phyloP scores from a whole-genome alignment of 176 grass and related monocot species.

The Areca catechu region DNA sequence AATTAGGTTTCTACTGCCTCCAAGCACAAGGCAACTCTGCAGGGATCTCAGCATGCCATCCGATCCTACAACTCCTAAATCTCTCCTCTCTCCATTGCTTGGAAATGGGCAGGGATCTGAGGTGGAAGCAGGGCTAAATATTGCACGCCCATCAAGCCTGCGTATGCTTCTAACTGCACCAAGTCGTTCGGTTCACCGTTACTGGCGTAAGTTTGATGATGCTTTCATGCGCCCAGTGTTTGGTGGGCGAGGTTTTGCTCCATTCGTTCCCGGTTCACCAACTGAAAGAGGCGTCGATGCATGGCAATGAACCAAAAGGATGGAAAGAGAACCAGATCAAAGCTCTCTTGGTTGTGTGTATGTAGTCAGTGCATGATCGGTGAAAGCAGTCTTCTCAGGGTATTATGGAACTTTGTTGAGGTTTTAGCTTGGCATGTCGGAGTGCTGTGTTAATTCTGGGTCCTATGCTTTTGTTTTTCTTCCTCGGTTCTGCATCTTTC shows the following conservation, averaged over 20 bases:
- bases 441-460: no score
- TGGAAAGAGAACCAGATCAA: no score
- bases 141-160: conserved; percentile 30
- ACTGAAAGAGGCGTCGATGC: conserved; percentile 39
- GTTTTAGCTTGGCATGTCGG: no score
- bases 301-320: no score
- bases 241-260: conserved; percentile 67
- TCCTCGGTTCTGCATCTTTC: no score
- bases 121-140: conserved; percentile 4
- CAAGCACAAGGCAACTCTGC: conserved; percentile 15
- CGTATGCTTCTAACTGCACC: conserved; percentile 43
- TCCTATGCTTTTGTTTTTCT: no score
- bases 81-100: conserved; percentile 49
- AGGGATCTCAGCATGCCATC: conserved; percentile 20
- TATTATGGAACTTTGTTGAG: no score
- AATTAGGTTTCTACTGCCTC: conserved; percentile 48
- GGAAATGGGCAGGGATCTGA: conserved; percentile 43
- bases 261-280: conserved; percentile 78
- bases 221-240: conserved; percentile 81
- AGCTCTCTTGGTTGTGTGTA: no score
- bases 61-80: conserved; percentile 45
- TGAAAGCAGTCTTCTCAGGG: no score
- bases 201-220: conserved; percentile 88
- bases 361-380: no score
- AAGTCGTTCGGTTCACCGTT: conserved; percentile 63